Evolutionary conservation across 2,329 filamentous ascomycete species (phyloP).

Genomic region (Fusarium lateritium): DNA sequence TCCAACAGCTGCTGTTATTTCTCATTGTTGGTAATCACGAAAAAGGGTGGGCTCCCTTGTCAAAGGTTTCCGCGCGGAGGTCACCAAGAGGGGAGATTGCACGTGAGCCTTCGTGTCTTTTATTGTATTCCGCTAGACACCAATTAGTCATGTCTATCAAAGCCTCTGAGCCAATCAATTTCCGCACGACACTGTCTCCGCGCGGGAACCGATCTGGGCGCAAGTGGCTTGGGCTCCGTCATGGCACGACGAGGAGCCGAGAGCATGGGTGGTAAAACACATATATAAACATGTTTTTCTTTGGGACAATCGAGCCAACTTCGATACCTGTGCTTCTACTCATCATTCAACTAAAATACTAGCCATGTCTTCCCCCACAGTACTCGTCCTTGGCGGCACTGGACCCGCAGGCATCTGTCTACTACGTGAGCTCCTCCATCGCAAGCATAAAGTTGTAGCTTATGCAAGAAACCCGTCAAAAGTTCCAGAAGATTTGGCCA

Average conservation of each 20-base stretch:
- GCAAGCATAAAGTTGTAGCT: conserved; percentile 46
- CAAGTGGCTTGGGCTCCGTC: not conserved
- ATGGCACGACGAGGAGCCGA: not conserved
- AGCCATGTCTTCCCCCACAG: not conserved
- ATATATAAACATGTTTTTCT: not conserved
- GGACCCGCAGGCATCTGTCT: conserved; percentile 52
- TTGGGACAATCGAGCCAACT: too few species aligned
- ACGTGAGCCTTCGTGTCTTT: not conserved
- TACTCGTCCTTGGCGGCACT: conserved; percentile 52
- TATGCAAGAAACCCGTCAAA: conserved; percentile 32
- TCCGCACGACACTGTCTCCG: not conserved
- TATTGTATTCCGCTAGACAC: too few species aligned
- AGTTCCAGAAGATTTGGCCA: conserved; percentile 9
- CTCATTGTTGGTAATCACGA: conserved; percentile 7
- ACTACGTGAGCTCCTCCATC: conserved; percentile 49
- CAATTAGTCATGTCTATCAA: not conserved
- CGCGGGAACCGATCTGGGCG: not conserved
- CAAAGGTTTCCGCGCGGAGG: not conserved
- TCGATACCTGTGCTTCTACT: not conserved
- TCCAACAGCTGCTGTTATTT: conserved; percentile 26
- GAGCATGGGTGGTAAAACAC: not conserved
- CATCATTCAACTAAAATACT: not conserved
- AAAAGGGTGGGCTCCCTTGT: not conserved
- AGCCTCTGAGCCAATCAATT: not conserved
- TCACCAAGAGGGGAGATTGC: not conserved